Percentiles rank a stretch among this genome's conserved stretches.
Conservation (phyloP, 257 asterid species). For the Solanum sejunctum region DNA sequence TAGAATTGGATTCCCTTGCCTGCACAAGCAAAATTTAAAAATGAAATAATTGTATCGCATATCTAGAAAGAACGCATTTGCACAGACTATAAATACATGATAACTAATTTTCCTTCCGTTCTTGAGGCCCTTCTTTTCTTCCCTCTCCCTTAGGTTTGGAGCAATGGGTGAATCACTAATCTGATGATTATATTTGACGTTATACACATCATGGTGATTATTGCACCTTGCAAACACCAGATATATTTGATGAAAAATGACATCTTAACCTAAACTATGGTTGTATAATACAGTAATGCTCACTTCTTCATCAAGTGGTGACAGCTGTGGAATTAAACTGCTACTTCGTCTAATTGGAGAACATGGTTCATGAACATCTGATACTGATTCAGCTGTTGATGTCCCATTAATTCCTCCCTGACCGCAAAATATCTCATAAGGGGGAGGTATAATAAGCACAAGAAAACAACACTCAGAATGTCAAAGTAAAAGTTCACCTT, state of each 20-base stretch:
- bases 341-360: constrained; percentile 33
- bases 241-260: not conserved
- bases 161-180: not conserved
- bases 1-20: constrained; percentile 46
- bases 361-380: constrained; percentile 39
- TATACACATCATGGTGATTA: not conserved
- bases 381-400: constrained; percentile 40
- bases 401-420: constrained; percentile 52
- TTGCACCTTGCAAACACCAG: not conserved
- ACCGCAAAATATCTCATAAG: not conserved
- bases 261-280: not conserved
- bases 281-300: not conserved
- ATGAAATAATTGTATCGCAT: not conserved
- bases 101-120: not conserved
- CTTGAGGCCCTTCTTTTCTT: not conserved
- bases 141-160: not conserved
- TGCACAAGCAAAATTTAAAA: constrained; percentile 7
- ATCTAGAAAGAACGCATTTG: not conserved
- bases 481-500: constrained; percentile 25
- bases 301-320: constrained; percentile 62
- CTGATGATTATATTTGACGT: not conserved
- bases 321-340: constrained; percentile 17
- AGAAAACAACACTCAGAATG: not conserved
- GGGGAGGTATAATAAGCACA: not conserved
- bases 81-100: not conserved